These are phyloP conservation scores for Trichoderma pleuroti DNA, from an alignment of 2,329 filamentous ascomycete genomes.

Conservation along the genomic window DNA sequence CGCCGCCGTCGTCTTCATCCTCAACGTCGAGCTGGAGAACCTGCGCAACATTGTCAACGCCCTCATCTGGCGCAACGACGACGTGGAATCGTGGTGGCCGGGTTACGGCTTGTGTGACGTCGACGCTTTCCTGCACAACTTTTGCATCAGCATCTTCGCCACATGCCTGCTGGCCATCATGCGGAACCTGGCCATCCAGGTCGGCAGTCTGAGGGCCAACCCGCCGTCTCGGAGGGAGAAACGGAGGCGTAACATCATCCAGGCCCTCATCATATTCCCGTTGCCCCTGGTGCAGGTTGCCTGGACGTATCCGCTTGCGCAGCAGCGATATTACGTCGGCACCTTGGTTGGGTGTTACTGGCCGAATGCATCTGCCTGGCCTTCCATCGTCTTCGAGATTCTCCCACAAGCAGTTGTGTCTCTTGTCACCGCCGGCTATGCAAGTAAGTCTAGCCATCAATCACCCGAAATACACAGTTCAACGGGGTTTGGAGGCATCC, in stretches of 20 bases:
- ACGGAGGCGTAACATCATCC: conserved; percentile 41
- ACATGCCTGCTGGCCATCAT: conserved; percentile 54
- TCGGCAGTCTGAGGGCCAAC: conserved; percentile 43
- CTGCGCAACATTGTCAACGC: conserved; percentile 48
- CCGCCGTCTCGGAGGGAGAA: conserved; percentile 41
- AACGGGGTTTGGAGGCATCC: background rate
- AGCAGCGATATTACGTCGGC: conserved; percentile 47
- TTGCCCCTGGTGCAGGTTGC: conserved; percentile 48
- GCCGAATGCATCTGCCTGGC: conserved; percentile 44
- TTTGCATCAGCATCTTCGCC: conserved; percentile 44
- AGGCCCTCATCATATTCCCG: conserved; percentile 54
- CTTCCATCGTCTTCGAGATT: conserved; percentile 47
- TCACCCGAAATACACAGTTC: background rate
- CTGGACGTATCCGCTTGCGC: conserved; percentile 46
- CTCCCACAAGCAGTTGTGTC: conserved; percentile 44
- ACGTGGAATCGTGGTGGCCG: conserved; percentile 48
- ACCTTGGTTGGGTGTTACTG: conserved; percentile 50
- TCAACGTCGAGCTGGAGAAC: conserved; percentile 45
- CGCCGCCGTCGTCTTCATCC: conserved; percentile 49
- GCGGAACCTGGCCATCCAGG: conserved; percentile 50
- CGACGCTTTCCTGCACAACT: conserved; percentile 46
- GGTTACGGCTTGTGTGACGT: conserved; percentile 55
- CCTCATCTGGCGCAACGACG: conserved; percentile 51
- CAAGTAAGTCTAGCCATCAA: conserved; percentile 39
- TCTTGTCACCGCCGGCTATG: conserved; percentile 43